Base-by-base conservation (phyloP, 139 green algal genomes). In the Chlorella sp. region DNA sequence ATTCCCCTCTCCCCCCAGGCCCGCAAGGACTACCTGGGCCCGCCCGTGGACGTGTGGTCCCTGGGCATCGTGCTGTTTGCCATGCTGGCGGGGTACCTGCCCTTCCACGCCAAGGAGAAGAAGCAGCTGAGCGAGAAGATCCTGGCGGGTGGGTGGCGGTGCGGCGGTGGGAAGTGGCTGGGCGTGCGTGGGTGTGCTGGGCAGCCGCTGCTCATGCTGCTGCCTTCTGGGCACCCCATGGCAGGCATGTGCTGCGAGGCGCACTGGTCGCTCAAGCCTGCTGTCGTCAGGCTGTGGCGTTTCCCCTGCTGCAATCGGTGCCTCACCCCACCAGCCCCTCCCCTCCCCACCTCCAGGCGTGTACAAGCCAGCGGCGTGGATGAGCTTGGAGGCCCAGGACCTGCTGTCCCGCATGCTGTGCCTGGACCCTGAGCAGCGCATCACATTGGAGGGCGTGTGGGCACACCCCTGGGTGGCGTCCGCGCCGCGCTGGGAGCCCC, bases 41-140 rank as follows among this genome's bases (percentile, higher is more conserved):
- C 86, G 0, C 89, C 87, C 0, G 90, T 93, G 55, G 95, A 98
- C 88, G 93, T 97, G 62, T 98, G 95, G 95, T 92, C 78, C 63
- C 82, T 95, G 63, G 95, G 95, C 20, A 89, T 98, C 16, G 94
- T 98, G 83, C 88, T 98, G 68, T 98, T 98, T 90, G 95, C 94
- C 63, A 97, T 96, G 92, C 73, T 98, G 79, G 87, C 87, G 1
- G 95, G 94, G 36, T 94, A 94, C 86, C 90, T 97, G 75, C 94
- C 94, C 70, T 97, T 97, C 91, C 93, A 96, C 85, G 89, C 91
- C 67, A 90, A 90, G 64, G 87, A 91, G 63, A 91, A 90, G 85
- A 91, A 96, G 86, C 91, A 94, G 87, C 91, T 98, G 81, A 85
- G 74, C 56, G 73, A 68, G 32, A 88, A 88, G 32, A 95, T 95